Percentiles rank a stretch among this genome's conserved stretches.
These are phyloP conservation scores for Phytophthora crassamura DNA, from an alignment of 352 stramenopile genomes.

Conservation along the genomic window DNA sequence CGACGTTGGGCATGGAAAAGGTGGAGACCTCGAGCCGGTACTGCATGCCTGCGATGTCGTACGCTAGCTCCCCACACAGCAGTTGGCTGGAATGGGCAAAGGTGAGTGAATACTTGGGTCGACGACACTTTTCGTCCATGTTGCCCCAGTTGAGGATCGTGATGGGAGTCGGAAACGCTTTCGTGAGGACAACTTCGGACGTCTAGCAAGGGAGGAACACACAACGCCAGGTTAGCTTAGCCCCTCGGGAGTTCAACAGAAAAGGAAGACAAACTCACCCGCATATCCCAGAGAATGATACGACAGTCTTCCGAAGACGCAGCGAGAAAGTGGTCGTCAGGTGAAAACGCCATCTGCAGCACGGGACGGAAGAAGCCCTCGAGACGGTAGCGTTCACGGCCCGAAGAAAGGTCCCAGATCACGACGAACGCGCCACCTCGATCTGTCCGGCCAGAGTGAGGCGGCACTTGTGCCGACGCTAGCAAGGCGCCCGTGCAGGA, in stretches of 20 bases:
- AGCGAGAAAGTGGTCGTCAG: slow-evolving; percentile 79
- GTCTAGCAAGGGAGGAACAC: slow-evolving; percentile 42
- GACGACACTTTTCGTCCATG: slow-evolving; percentile 71
- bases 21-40: slow-evolving; percentile 74
- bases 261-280: slow-evolving; percentile 37
- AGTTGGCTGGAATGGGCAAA: slow-evolving; percentile 78
- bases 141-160: slow-evolving; percentile 76
- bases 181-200: slow-evolving; percentile 72
- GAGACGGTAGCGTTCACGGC: slow-evolving; percentile 59
- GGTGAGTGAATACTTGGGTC: slow-evolving; percentile 71
- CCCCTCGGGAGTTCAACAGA: background rate
- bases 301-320: slow-evolving; percentile 70
- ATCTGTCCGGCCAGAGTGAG: slow-evolving; percentile 37
- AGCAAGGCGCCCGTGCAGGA: slow-evolving; percentile 48
- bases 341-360: slow-evolving; percentile 75
- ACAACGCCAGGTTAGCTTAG: background rate
- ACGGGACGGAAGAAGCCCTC: slow-evolving; percentile 68
- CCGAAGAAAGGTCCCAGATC: slow-evolving; percentile 41
- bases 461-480: slow-evolving; percentile 58
- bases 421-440: slow-evolving; percentile 31
- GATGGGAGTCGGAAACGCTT: slow-evolving; percentile 65
- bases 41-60: slow-evolving; percentile 82
- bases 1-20: slow-evolving; percentile 78
- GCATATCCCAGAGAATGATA: slow-evolving; percentile 81
- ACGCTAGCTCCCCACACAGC: slow-evolving; percentile 64